phyloP scores from a whole-genome alignment of 2,329 filamentous ascomycete species.

The Xylaria polymorpha region DNA sequence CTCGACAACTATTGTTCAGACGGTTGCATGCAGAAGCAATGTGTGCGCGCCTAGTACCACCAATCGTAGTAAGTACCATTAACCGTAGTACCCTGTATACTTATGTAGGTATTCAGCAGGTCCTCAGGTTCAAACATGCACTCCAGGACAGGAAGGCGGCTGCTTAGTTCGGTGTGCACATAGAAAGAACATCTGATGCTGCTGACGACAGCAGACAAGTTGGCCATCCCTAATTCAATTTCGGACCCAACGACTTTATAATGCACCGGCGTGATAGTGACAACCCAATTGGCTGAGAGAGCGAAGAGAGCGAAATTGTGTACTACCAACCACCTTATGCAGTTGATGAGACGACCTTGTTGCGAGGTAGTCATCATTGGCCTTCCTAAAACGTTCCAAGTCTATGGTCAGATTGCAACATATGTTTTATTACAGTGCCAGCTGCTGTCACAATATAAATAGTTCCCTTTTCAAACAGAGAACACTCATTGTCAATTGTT shows the following conservation, averaged over 20 bases:
- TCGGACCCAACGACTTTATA: background rate
- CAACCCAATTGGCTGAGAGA: slow-evolving; percentile 8
- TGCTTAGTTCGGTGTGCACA: background rate
- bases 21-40: background rate
- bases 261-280: slow-evolving; percentile 9
- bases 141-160: slow-evolving; percentile 28
- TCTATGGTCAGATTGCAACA: slow-evolving; percentile 29
- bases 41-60: background rate
- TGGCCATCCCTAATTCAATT: background rate
- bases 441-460: slow-evolving; percentile 17
- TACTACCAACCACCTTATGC: slow-evolving; percentile 7
- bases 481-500: background rate
- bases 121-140: background rate
- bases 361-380: slow-evolving; percentile 4
- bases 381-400: slow-evolving; percentile 34
- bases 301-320: background rate
- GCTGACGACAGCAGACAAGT: slow-evolving; percentile 25
- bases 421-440: slow-evolving; percentile 14
- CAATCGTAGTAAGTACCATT: too few species aligned
- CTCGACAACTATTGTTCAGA: background rate
- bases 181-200: slow-evolving; percentile 22
- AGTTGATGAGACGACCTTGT: slow-evolving; percentile 12
- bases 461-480: background rate
- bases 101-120: background rate
- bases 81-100: background rate